Evolutionary conservation across 2,329 filamentous ascomycete species (phyloP), one percentile per base, ranked within the genome.

Genomic region (Pseudogymnoascus sp.): DNA sequence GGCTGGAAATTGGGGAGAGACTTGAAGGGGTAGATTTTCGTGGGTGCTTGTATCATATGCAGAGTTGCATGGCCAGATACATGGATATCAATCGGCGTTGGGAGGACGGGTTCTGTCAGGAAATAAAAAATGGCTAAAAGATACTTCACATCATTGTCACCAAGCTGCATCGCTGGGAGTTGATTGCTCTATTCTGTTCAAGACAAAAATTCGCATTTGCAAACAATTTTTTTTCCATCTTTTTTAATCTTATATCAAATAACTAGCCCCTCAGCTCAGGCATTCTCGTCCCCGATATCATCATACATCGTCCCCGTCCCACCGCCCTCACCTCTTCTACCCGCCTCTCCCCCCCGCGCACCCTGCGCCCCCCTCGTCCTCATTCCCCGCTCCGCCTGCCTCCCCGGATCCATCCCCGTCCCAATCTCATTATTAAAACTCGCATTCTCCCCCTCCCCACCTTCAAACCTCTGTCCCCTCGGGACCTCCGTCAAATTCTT

Each of bases 391-490:
- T 82, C 81, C 4, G 81, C 80, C 40, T 75, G 63, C 7, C 77
- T 69, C 60, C 76, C 75, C 3, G 82, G 81, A 67, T 84, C 82
- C 63, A 81, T 71, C 68, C 77, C 73, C 5, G 75, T 77, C 2
- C 81, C 81, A 64, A 78, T 77, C 67, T 82, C 77, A 3, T 75
- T 61, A 37, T 65, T 70, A 40, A 70, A 73, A 62, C 71, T 72
- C 14, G 70, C 71, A 61, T 73, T 73, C 41, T 72, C 70, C 4
- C 43, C 53, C 60, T 69, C 69, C 26, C 66, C 62, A 22, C 66
- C 66, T 24, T 70, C 67, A 65, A 72, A 69, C 14, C 4, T 8
- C 24, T 53, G 8, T n/a, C 46, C 46, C 46, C 14, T 31, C 2
- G 66, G 67, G 1, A 70, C 70, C 61, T 73, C 72, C 5, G 62